Conservation (phyloP, 495 filamentous ascomycete species). For the Xeromyces bisporus region DNA sequence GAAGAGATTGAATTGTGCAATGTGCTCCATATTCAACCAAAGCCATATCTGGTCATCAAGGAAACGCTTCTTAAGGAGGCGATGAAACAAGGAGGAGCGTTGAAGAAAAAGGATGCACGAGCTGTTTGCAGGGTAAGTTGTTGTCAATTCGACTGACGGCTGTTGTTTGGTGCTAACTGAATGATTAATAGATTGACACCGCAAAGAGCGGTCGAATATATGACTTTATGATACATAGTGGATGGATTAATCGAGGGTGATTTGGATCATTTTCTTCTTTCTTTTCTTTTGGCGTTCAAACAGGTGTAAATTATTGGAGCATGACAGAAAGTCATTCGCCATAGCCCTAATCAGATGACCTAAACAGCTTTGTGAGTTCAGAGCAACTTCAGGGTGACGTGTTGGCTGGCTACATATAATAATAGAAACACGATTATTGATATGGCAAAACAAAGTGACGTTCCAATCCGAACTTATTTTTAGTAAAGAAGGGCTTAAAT, state of each 20-base stretch:
- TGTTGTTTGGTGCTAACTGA: slow-evolving; percentile 2
- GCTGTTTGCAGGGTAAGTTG: slow-evolving; percentile 44
- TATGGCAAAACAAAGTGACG: too few species aligned
- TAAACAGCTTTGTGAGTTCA: too few species aligned
- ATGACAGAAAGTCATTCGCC: too few species aligned
- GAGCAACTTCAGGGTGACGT: too few species aligned
- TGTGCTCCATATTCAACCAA: slow-evolving; percentile 65
- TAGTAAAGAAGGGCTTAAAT: too few species aligned
- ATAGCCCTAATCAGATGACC: too few species aligned
- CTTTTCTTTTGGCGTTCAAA: neutral
- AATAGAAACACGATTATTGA: too few species aligned
- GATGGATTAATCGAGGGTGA: slow-evolving; percentile 70
- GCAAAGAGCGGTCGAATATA: slow-evolving; percentile 57
- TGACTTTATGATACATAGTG: slow-evolving; percentile 84
- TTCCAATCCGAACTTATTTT: too few species aligned
- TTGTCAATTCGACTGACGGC: neutral
- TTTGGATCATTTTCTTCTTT: neutral
- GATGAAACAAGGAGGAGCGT: slow-evolving; percentile 62
- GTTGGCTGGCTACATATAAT: too few species aligned
- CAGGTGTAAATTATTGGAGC: too few species aligned
- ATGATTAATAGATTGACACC: slow-evolving; percentile 36
- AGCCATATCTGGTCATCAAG: slow-evolving; percentile 89
- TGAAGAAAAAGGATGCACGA: slow-evolving; percentile 84
- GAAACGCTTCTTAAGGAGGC: slow-evolving; percentile 76
- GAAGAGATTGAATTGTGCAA: slow-evolving; percentile 80